A percentile compares a stretch with the other conserved stretches of the same genome.
These are phyloP conservation scores for Geranium incanum DNA, from an alignment of 441 rosid genomes.

Conservation along the genomic window DNA sequence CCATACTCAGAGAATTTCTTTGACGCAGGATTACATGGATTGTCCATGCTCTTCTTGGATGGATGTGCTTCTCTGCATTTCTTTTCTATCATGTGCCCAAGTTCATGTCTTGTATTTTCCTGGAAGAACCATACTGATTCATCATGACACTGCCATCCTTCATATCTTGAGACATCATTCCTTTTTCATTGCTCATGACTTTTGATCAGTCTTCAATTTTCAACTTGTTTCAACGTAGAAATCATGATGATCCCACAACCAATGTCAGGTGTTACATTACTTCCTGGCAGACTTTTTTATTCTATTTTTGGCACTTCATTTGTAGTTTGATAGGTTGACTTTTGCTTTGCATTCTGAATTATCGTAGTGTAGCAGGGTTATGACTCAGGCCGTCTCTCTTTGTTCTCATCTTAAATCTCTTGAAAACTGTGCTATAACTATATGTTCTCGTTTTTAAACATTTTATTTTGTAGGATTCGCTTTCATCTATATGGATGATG, in stretches of 20 bases:
- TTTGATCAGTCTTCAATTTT: slow-evolving; percentile 25
- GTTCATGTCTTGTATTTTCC: slow-evolving; percentile 26
- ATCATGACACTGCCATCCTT: slow-evolving; percentile 25
- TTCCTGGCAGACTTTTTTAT: slow-evolving; percentile 14
- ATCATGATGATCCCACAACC: slow-evolving; percentile 22
- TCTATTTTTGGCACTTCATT: not conserved
- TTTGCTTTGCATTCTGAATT: not conserved
- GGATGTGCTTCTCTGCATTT: slow-evolving; percentile 28
- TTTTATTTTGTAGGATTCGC: slow-evolving; percentile 56
- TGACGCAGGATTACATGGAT: slow-evolving; percentile 31
- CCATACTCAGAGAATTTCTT: slow-evolving; percentile 22
- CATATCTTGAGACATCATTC: slow-evolving; percentile 22
- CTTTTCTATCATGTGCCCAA: slow-evolving; percentile 24
- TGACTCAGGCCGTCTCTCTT: not conserved
- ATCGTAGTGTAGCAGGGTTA: not conserved
- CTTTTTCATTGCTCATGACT: slow-evolving; percentile 24
- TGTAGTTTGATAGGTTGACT: not conserved
- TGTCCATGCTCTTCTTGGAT: slow-evolving; percentile 25
- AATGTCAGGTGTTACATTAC: slow-evolving; percentile 26
- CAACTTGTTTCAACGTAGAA: slow-evolving; percentile 26
- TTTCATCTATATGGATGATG: slow-evolving; percentile 90
- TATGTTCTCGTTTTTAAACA: not conserved
- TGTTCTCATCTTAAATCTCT: not conserved
- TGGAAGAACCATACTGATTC: slow-evolving; percentile 21
- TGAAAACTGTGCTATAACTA: not conserved